These are phyloP conservation scores for Geotrichum histeridarum DNA, from an alignment of 1,139 yeast genomes.

Conservation along the genomic window DNA sequence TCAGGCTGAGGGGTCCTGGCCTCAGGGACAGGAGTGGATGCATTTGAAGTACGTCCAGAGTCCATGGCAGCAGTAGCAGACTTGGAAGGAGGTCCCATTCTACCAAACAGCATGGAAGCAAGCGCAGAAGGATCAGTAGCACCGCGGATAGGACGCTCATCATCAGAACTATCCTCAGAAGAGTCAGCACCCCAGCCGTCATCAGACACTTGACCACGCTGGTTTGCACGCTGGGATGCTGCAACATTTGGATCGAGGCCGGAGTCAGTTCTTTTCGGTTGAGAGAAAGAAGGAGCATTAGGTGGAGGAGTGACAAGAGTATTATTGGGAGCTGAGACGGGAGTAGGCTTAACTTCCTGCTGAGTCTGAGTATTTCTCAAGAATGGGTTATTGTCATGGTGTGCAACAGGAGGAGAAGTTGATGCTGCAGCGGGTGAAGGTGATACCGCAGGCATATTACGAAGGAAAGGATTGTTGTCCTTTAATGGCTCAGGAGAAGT, in stretches of 20 bases:
- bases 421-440: slow-evolving; percentile 1
- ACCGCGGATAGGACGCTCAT: slow-evolving; percentile 43
- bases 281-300: slow-evolving; percentile 19
- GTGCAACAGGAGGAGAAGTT: slow-evolving; percentile 22
- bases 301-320: slow-evolving; percentile 16
- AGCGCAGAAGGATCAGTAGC: slow-evolving; percentile 52
- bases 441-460: slow-evolving; percentile 17
- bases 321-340: slow-evolving; percentile 13
- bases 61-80: slow-evolving; percentile 12
- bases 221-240: slow-evolving; percentile 52
- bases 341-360: slow-evolving; percentile 12
- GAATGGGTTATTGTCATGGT: slow-evolving; percentile 25
- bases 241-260: slow-evolving; percentile 46
- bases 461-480: slow-evolving; percentile 23
- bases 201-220: slow-evolving; percentile 46
- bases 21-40: slow-evolving; percentile 6
- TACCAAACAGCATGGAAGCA: slow-evolving; percentile 60
- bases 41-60: slow-evolving; percentile 6
- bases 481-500: slow-evolving; percentile 22
- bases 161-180: slow-evolving; percentile 43
- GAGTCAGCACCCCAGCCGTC: slow-evolving; percentile 53
- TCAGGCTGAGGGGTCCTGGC: slow-evolving; percentile 16
- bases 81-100: slow-evolving; percentile 45
- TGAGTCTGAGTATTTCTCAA: slow-evolving; percentile 19
- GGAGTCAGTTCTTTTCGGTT: slow-evolving; percentile 35